Base-by-base conservation (phyloP, 768 basidiomycete species). In the Boletus rubroflammeus region DNA sequence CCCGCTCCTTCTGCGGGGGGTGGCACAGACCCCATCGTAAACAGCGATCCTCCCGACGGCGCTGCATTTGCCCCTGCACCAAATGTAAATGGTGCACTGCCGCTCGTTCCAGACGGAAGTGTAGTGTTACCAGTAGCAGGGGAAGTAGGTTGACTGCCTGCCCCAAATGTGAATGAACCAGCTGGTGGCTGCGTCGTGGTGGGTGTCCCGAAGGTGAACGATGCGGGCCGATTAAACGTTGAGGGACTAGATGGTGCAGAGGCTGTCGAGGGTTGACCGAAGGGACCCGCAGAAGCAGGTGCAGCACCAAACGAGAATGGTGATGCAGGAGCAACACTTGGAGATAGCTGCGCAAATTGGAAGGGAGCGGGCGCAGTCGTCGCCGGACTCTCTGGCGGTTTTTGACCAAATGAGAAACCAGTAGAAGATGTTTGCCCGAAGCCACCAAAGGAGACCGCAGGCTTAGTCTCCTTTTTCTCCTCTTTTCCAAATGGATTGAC, bases 1-100 rank as follows among this genome's bases (percentile, higher is more conserved):
- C 73, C 75, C 35, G 64, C 55, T 40, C 71, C 73, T 35, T 66
- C 51, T 59, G 72, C 38, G 5, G 75, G 69, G 25, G 77, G 60
- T 17, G 84, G 79, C 2, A 80, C 76, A 44, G 84, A 74, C 29
- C 84, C 84, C 50, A 85, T 84, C 13, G 83, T 85, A 62, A 85
- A 85, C 34, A 85, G 56, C 3, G 70, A 60, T 49, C 55, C 66
- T 7, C 71, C 69, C 31, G 25, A 50, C 2, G 60, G 17, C 2
- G 77, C 66, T 10, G 76, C 63, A 54, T 61, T 65, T 28, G 58
- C 13, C 5, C 64, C 62, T 38, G 58, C 62, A 52, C 77, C 76
- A 54, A 83, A 83, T 35, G 71, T 29, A 47, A 73, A 72, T 25
- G 68, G 25, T 31, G 65, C 4, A n/a, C 45, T 56, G 11, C 67